These are phyloP conservation scores for Leersia perrieri DNA, from an alignment of 176 grass and related monocot species.

Conservation along the genomic window DNA sequence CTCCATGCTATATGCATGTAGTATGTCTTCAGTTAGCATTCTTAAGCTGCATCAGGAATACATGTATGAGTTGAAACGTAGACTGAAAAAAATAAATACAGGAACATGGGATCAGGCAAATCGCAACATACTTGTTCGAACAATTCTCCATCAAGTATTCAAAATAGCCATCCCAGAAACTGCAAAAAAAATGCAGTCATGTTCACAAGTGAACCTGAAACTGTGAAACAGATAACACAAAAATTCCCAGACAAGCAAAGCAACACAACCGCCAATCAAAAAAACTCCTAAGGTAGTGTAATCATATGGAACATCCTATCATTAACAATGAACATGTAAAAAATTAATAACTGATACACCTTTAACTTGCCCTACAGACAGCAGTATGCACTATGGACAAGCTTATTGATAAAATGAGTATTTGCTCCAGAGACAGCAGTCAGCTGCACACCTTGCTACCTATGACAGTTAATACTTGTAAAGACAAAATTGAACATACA, in stretches of 20 bases:
- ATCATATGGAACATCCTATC: slow-evolving; percentile 9
- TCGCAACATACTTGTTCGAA: slow-evolving; percentile 77
- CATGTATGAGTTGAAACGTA: slow-evolving; percentile 9
- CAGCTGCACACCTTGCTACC: neutral
- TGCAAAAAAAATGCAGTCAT: slow-evolving; percentile 52
- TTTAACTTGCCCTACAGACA: slow-evolving; percentile 13
- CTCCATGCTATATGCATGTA: neutral
- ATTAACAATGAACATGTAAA: slow-evolving; percentile 2
- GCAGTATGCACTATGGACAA: slow-evolving; percentile 1
- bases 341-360: slow-evolving; percentile 27
- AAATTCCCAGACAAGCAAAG: slow-evolving; percentile 31
- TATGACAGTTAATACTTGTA: slow-evolving; percentile 12
- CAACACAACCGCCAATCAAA: neutral
- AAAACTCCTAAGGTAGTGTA: neutral
- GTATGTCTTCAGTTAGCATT: neutral
- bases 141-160: slow-evolving; percentile 96
- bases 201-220: slow-evolving; percentile 22
- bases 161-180: slow-evolving; percentile 99
- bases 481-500: neutral
- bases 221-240: slow-evolving; percentile 20
- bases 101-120: neutral
- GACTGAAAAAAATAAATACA: slow-evolving; percentile 5
- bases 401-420: slow-evolving; percentile 20
- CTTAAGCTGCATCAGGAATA: neutral
- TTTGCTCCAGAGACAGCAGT: neutral